Evolutionary conservation across 768 basidiomycete genomes (phyloP).

Genomic region (Phylloporus arenicola): DNA sequence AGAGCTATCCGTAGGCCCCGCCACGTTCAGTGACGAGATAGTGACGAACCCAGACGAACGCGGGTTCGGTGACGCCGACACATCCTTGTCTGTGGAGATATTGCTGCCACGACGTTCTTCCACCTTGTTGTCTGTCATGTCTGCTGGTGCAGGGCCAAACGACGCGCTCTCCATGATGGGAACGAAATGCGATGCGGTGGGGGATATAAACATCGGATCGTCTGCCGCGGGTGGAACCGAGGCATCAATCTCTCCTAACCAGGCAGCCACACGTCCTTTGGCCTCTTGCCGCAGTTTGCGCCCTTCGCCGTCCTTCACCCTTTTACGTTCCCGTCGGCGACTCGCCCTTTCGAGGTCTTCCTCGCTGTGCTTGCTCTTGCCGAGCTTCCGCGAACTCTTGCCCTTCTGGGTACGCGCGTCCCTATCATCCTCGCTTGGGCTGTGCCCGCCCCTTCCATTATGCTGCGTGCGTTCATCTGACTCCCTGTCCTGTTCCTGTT

Average conservation of each 20-base stretch:
- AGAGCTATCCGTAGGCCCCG: background rate
- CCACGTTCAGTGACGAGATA: constrained; percentile 46
- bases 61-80: constrained; percentile 52
- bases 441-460: constrained; percentile 18
- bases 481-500: constrained; percentile 28
- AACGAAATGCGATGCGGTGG: constrained; percentile 24
- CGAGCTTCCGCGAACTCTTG: constrained; percentile 16
- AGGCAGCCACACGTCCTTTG: constrained; percentile 72
- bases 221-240: constrained; percentile 46
- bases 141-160: constrained; percentile 10
- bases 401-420: constrained; percentile 29
- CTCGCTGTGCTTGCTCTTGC: constrained; percentile 23
- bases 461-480: constrained; percentile 32
- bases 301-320: constrained; percentile 33
- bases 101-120: constrained; percentile 6
- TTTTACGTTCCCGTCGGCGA: constrained; percentile 25
- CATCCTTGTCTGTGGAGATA: constrained; percentile 11
- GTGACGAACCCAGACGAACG: constrained; percentile 75
- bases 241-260: constrained; percentile 65
- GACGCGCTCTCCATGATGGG: constrained; percentile 22
- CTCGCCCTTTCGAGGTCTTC: constrained; percentile 24
- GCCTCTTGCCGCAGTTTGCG: constrained; percentile 41
- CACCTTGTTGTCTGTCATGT: constrained; percentile 5
- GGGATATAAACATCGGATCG: constrained; percentile 31
- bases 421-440: constrained; percentile 29